Conservation (phyloP, 805 yeast species). For the Candida coleopterorum region DNA sequence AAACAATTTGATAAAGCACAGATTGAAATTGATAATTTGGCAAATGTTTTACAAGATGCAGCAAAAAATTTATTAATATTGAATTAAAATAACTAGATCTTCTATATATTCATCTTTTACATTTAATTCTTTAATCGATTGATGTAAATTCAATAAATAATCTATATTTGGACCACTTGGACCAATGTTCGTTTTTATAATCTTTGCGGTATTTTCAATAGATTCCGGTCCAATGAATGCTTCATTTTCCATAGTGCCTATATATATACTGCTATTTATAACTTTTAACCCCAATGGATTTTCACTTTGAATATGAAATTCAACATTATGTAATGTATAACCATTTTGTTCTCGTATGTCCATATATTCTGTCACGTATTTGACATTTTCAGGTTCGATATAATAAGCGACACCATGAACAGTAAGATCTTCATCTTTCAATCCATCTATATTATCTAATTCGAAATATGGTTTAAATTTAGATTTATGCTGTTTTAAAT, state of each 20-base stretch:
- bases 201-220: constrained; percentile 52
- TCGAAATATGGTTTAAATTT: constrained; percentile 43
- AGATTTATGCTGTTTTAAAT: constrained; percentile 36
- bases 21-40: constrained; percentile 42
- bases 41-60: constrained; percentile 20
- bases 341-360: constrained; percentile 90
- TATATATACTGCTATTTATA: constrained; percentile 63
- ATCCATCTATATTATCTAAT: constrained; percentile 14
- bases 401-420: constrained; percentile 85
- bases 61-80: constrained; percentile 11
- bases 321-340: constrained; percentile 63
- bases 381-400: constrained; percentile 54
- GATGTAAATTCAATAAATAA: constrained; percentile 54
- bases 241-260: constrained; percentile 75
- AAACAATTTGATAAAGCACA: constrained; percentile 53
- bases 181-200: constrained; percentile 56
- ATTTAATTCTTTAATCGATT: constrained; percentile 35
- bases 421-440: constrained; percentile 40
- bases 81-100: constrained; percentile 18
- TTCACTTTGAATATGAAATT: constrained; percentile 46
- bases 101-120: constrained; percentile 33
- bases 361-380: constrained; percentile 59
- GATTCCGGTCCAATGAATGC: constrained; percentile 84
- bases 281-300: constrained; percentile 9
- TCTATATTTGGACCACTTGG: constrained; percentile 81